Evolutionary conservation across 139 green algal species (phyloP).

Genomic region (Auxenochlorella protothecoides): DNA sequence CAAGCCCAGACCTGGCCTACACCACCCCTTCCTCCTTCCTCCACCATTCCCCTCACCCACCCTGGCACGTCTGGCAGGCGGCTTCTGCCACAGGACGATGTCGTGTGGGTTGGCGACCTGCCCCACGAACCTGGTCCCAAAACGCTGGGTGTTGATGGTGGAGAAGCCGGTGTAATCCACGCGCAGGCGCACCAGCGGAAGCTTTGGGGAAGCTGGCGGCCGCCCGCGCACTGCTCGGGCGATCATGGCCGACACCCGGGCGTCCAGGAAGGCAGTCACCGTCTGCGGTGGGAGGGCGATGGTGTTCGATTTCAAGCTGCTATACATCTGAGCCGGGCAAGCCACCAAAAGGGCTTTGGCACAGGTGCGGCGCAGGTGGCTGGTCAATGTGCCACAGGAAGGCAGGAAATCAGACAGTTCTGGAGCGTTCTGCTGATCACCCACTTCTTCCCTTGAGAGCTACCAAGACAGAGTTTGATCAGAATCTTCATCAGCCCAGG

Average conservation of each 20-base stretch:
- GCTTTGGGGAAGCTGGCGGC: conserved; percentile 8
- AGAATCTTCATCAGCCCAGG: background rate
- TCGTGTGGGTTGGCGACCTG: conserved; percentile 94
- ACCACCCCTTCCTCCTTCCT: background rate
- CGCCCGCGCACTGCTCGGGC: conserved; percentile 1
- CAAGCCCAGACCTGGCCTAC: background rate
- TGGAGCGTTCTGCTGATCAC: no score
- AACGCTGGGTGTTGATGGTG: conserved; percentile 90
- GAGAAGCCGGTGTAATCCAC: conserved; percentile 94
- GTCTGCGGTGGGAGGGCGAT: conserved; percentile 2
- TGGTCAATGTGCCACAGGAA: no score
- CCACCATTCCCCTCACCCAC: no score
- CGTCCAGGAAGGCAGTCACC: conserved; percentile 54
- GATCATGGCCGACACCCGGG: conserved; percentile 59
- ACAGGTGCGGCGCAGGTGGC: no score
- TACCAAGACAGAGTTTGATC: background rate
- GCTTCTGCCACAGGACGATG: conserved; percentile 86
- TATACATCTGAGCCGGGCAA: no score
- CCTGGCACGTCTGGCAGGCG: background rate
- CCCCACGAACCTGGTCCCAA: conserved; percentile 90
- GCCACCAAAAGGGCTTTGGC: no score
- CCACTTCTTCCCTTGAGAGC: no score
- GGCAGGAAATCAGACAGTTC: no score
- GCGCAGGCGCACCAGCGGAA: conserved; percentile 66
- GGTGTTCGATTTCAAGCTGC: no score